Evolutionary conservation across 768 basidiomycete genomes (phyloP).

Genomic region (Tulasnella sp.): DNA sequence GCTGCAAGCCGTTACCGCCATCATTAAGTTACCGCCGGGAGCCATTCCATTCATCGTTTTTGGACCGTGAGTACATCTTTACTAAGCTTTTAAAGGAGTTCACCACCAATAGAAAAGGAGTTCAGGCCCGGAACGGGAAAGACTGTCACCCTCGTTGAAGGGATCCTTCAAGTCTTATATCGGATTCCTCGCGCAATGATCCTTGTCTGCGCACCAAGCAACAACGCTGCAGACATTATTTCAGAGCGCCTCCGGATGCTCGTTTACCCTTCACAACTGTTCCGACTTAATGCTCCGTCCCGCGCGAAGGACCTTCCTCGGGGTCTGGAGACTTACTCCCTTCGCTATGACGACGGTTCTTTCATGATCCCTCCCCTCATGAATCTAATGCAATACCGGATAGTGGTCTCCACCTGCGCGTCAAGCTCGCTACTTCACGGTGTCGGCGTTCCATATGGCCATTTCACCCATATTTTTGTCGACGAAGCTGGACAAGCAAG

Average conservation of each 20-base stretch:
- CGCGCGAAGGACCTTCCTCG: conserved; percentile 49
- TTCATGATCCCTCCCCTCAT: conserved; percentile 54
- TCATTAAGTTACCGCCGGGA: conserved; percentile 53
- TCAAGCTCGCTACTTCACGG: conserved; percentile 55
- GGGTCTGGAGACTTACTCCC: conserved; percentile 48
- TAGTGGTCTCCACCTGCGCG: conserved; percentile 63
- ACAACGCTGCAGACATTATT: conserved; percentile 68
- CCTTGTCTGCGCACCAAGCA: conserved; percentile 68
- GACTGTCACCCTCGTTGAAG: conserved; percentile 68
- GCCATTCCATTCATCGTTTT: conserved; percentile 62
- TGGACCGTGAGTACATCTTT: conserved; percentile 57
- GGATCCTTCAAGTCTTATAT: conserved; percentile 59
- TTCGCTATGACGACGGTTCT: conserved; percentile 47
- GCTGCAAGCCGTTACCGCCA: conserved; percentile 55
- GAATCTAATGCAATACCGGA: conserved; percentile 50
- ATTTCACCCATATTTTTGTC: conserved; percentile 65
- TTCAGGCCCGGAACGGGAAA: conserved; percentile 67
- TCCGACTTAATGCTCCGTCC: conserved; percentile 59
- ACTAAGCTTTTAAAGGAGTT: background rate
- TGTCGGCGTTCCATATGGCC: conserved; percentile 55
- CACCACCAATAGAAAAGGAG: background rate
- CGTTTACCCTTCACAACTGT: conserved; percentile 45
- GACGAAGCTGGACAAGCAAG: conserved; percentile 69
- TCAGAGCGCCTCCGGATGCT: conserved; percentile 47
- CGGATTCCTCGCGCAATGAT: conserved; percentile 51